These are phyloP conservation scores for Backusella liffmaniae DNA, from an alignment of 192 early-diverging fungal species.

Conservation along the genomic window DNA sequence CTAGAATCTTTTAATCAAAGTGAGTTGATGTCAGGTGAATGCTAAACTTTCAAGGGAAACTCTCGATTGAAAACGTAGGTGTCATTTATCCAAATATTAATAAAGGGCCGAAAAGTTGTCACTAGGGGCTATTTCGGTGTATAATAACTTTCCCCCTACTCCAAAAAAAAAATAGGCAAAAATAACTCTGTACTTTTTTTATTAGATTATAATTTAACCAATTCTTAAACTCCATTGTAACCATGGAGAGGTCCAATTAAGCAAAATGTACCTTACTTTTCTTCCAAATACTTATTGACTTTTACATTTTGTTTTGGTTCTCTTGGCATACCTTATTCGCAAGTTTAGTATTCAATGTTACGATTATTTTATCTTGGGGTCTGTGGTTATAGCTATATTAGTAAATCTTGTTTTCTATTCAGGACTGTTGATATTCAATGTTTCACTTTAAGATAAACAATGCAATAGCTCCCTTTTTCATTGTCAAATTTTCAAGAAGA, in stretches of 20 bases:
- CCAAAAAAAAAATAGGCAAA: not conserved
- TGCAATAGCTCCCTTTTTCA: not conserved
- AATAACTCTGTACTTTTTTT: not conserved
- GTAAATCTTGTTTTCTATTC: not conserved
- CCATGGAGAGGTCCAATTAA: not conserved
- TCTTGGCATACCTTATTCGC: not conserved
- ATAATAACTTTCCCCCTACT: not conserved
- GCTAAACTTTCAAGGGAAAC: not conserved
- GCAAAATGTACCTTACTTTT: not conserved
- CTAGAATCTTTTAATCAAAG: not conserved
- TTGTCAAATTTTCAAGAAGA: too few species aligned
- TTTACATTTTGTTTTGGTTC: not conserved
- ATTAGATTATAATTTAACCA: not conserved
- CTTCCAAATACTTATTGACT: not conserved
- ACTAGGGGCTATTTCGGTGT: not conserved
- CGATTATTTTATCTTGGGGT: not conserved
- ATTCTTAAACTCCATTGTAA: not conserved
- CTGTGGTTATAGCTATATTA: not conserved
- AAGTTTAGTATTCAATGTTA: not conserved
- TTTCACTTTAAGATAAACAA: not conserved
- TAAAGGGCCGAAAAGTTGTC: not conserved
- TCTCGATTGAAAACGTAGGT: not conserved
- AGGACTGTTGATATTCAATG: not conserved
- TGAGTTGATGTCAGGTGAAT: not conserved
- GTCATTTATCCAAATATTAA: conserved; percentile 1